Percentiles rank a stretch among this genome's conserved stretches.
phyloP scores from a whole-genome alignment of 2,329 filamentous ascomycete genomes.

The Venturia carpophila region DNA sequence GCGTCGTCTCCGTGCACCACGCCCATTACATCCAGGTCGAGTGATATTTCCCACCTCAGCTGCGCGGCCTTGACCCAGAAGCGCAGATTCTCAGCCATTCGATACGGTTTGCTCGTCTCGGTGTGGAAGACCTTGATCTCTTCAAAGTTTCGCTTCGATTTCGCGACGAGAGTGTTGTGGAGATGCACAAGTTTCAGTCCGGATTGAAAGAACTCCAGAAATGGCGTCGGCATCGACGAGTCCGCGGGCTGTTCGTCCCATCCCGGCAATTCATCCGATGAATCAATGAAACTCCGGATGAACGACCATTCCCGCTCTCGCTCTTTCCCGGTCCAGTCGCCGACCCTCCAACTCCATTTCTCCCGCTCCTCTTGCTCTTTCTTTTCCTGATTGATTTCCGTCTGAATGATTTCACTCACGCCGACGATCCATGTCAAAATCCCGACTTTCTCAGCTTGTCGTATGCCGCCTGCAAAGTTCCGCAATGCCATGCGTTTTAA shows the following conservation, averaged over 20 bases:
- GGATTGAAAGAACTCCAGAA: slow-evolving; percentile 65
- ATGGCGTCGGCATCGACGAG: slow-evolving; percentile 63
- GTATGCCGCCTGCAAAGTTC: slow-evolving; percentile 76
- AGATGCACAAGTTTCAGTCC: slow-evolving; percentile 75
- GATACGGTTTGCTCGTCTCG: slow-evolving; percentile 92
- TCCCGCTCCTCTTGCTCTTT: slow-evolving; percentile 63
- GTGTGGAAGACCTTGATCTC: slow-evolving; percentile 82
- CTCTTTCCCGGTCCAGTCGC: slow-evolving; percentile 66
- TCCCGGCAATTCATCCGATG: slow-evolving; percentile 17
- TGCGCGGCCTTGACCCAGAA: slow-evolving; percentile 97
- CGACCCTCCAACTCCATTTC: slow-evolving; percentile 71
- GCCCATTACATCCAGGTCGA: slow-evolving; percentile 76
- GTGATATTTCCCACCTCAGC: slow-evolving; percentile 79
- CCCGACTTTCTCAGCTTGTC: slow-evolving; percentile 64
- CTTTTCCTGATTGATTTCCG: slow-evolving; percentile 70
- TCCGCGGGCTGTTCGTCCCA: slow-evolving; percentile 50
- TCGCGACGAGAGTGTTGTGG: slow-evolving; percentile 81
- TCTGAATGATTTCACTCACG: slow-evolving; percentile 66
- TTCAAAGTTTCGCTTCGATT: slow-evolving; percentile 79
- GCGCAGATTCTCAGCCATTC: slow-evolving; percentile 83
- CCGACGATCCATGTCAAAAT: slow-evolving; percentile 74
- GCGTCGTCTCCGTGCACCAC: slow-evolving; percentile 64
- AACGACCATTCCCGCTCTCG: slow-evolving; percentile 75
- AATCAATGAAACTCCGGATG: slow-evolving; percentile 59
- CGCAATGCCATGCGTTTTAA: slow-evolving; percentile 85